A percentile compares a stretch with the other conserved stretches of the same genome.
phyloP scores from a whole-genome alignment of 2,329 filamentous ascomycete genomes.

The Sordariomycetes sp. region DNA sequence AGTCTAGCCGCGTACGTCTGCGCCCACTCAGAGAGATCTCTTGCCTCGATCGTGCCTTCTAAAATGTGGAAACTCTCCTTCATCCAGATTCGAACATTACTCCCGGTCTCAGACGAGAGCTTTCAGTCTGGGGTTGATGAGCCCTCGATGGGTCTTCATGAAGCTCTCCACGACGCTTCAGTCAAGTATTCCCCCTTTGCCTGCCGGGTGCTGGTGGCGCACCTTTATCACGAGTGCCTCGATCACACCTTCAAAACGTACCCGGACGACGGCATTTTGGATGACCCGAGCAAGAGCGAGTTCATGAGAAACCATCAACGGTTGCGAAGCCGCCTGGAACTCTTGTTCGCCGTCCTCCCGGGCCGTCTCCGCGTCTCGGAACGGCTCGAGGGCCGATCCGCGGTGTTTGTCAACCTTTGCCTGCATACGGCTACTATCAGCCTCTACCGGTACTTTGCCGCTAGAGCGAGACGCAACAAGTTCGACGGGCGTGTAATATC shows the following conservation, averaged over 20 bases:
- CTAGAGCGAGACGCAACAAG: slow-evolving; percentile 30
- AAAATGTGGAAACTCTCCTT: slow-evolving; percentile 1
- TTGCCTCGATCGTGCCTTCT: neutral
- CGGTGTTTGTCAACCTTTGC: slow-evolving; percentile 78
- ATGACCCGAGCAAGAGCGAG: slow-evolving; percentile 38
- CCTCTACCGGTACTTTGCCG: slow-evolving; percentile 41
- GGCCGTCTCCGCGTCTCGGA: slow-evolving; percentile 61
- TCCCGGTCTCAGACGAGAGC: slow-evolving; percentile 72
- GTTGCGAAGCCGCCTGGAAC: slow-evolving; percentile 71
- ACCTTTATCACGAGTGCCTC: slow-evolving; percentile 72
- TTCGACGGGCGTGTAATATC: slow-evolving; percentile 71
- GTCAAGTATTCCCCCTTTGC: slow-evolving; percentile 55
- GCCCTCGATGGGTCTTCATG: slow-evolving; percentile 49
- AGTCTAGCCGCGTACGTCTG: slow-evolving; percentile 53
- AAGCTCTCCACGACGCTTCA: slow-evolving; percentile 49
- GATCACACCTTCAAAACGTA: slow-evolving; percentile 67
- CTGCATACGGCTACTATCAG: slow-evolving; percentile 83
- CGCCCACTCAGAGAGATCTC: neutral
- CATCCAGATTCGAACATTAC: slow-evolving; percentile 57
- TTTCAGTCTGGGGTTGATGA: slow-evolving; percentile 58
- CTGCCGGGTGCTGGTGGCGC: slow-evolving; percentile 61
- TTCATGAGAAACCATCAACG: slow-evolving; percentile 82
- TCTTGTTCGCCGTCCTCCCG: slow-evolving; percentile 69
- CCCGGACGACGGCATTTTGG: slow-evolving; percentile 54
- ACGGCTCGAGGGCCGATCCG: slow-evolving; percentile 57